Base-by-base conservation (phyloP, 306 rosid genomes). In the Delonix regia region DNA sequence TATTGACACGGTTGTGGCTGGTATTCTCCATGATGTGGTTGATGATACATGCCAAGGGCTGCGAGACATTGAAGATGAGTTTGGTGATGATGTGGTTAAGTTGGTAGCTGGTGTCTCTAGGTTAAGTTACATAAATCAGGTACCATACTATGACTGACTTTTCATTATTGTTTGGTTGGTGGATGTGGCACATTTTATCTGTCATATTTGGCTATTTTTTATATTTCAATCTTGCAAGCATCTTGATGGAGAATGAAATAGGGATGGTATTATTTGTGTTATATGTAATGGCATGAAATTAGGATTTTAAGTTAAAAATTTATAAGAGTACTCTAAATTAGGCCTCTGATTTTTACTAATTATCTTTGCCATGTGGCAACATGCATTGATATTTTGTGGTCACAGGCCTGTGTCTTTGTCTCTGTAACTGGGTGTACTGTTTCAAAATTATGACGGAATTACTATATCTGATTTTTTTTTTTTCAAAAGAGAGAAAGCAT, bases 61-160 rank as follows among this genome's bases (percentile, higher is more conserved):
- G 81, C 85, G 57, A 62, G 86, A 66, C 48, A 80, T 94, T 76
- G 88, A 92, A 86, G 87, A 83, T 80, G 92, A 92, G 73, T 94
- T 94, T 82, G 99, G 97, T 44, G 88, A 88, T 69, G 97, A 88
- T 36, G 97, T 94, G 79, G 91, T 88, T 73, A 91, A 83, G 86
- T 84, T 94, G 87, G 97, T 92, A 41, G 95, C 97, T 2, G 90
- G 97, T 71, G 99, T 94, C 83, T 94, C 99, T 83, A 88, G 92
- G 84, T 76, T 94, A 81, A 94, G 99, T 82, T 81, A 90, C 78
- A 88, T 92, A 83, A 94, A 94, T 87, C 99, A 92, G 99, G 99
- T 94, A 90, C 28, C 45, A 28, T 74, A 11, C 49, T 75, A 45
- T 34, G 48, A 65, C 11, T 22, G 25, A 56, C 42, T 83, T 68